Conservation (phyloP, 495 filamentous ascomycete genomes). For the Tetracladium marchalianum region DNA sequence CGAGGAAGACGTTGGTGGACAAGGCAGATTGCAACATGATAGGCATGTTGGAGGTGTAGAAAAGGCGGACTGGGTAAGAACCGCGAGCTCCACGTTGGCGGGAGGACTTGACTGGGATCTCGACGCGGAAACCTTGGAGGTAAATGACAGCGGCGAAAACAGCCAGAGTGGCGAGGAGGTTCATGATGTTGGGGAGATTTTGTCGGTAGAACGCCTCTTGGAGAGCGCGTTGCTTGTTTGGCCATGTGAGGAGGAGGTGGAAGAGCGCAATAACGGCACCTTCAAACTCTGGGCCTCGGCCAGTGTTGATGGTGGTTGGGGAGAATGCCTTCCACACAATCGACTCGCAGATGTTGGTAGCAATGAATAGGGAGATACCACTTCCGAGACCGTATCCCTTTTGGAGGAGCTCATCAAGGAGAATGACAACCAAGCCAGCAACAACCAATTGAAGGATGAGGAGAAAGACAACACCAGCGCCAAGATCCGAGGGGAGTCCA, state of each 20-base stretch:
- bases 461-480: slow-evolving; percentile 94
- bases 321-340: slow-evolving; percentile 99
- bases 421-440: slow-evolving; percentile 95
- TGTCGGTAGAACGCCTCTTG: slow-evolving; percentile 98
- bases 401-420: slow-evolving; percentile 97
- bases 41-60: slow-evolving; percentile 92
- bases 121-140: slow-evolving; percentile 98
- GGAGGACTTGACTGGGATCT: slow-evolving; percentile 99
- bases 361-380: slow-evolving; percentile 99
- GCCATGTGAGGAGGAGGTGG: slow-evolving; percentile 96
- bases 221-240: slow-evolving; percentile 94
- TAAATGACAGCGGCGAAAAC: slow-evolving; percentile 99
- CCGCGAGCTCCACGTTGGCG: slow-evolving; percentile 97
- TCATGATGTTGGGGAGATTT: slow-evolving; percentile 99
- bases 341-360: slow-evolving; percentile 99
- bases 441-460: slow-evolving; percentile 94
- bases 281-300: slow-evolving; percentile 98
- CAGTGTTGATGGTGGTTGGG: slow-evolving; percentile 98
- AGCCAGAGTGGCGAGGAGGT: slow-evolving; percentile 82
- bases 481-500: slow-evolving; percentile 89
- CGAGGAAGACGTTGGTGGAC: slow-evolving; percentile 96
- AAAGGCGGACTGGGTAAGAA: slow-evolving; percentile 70
- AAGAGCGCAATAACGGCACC: slow-evolving; percentile 97
- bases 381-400: slow-evolving; percentile 98
- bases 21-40: slow-evolving; percentile 99